Conservation (phyloP, 1,284 basidiomycete genomes). For the Psilocybe mexicana region DNA sequence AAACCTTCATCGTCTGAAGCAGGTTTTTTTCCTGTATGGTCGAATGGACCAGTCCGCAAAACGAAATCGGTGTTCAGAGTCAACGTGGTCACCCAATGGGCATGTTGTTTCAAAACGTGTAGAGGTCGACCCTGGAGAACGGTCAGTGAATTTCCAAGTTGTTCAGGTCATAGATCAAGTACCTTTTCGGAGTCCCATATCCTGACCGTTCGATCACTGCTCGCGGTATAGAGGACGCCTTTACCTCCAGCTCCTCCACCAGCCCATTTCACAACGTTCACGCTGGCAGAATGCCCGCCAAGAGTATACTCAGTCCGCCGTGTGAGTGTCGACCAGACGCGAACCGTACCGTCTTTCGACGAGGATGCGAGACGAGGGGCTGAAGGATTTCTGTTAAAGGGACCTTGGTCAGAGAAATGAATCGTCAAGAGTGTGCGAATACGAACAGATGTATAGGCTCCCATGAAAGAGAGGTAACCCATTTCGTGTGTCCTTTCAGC, state of each 20-base stretch:
- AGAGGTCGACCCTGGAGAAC: slow-evolving; percentile 59
- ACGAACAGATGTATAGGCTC: slow-evolving; percentile 89
- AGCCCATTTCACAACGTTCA: slow-evolving; percentile 96
- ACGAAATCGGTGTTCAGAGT: slow-evolving; percentile 96
- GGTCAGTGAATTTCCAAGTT: not conserved
- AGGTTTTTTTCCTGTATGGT: slow-evolving; percentile 80
- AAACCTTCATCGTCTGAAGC: slow-evolving; percentile 78
- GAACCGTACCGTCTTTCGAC: slow-evolving; percentile 94
- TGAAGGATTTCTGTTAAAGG: slow-evolving; percentile 57
- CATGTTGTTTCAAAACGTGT: slow-evolving; percentile 89
- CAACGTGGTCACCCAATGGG: slow-evolving; percentile 98
- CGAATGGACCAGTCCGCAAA: slow-evolving; percentile 92
- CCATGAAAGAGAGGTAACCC: slow-evolving; percentile 96
- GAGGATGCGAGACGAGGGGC: slow-evolving; percentile 90
- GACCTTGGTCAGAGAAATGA: not conserved
- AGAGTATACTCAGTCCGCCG: slow-evolving; percentile 83
- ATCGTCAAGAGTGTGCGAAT: slow-evolving; percentile 1
- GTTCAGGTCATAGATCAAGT: slow-evolving; percentile 17
- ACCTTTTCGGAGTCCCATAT: slow-evolving; percentile 90
- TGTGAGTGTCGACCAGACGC: slow-evolving; percentile 85
- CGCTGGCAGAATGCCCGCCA: slow-evolving; percentile 91
- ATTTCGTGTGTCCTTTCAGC: slow-evolving; percentile 92
- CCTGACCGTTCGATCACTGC: slow-evolving; percentile 91
- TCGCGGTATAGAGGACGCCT: slow-evolving; percentile 91
- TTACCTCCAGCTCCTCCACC: slow-evolving; percentile 78